Base-by-base conservation (phyloP, 2,329 filamentous ascomycete genomes). In the Paecilomyces dactylethromorphus region DNA sequence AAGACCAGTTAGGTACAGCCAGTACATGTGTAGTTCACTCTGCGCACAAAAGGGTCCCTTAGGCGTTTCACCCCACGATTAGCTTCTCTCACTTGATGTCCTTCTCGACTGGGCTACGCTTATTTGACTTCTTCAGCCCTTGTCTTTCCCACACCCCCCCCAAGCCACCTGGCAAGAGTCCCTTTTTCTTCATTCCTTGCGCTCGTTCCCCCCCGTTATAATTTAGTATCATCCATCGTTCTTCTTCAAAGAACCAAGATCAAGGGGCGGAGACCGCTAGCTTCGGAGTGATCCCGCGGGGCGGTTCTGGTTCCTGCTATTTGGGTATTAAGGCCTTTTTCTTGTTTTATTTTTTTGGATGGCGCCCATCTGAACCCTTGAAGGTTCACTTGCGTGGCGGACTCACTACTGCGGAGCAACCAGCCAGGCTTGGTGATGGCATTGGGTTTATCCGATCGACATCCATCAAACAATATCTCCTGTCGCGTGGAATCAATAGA, bases 1-100 rank as follows among this genome's bases (percentile, higher is more conserved):
- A 45, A 45, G 39, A 18, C 39, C 5, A 45, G 39, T 45, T 45
- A 45, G 39, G 39, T 18, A 18, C 39, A 18, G 18, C 18, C 39
- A 45, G 15, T 45, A 21, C 39, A 45, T 45, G 31, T 57, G 57
- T 59, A 56, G 59, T 52, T 57, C 58, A 54, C 18, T 53, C 56
- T 50, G 45, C 57, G 49, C 59, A 55, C 29, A 29, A 60, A 31
- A 49, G 66, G 61, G 60, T n/a, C 18, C 63, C 57, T 65, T 68
- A 64, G 65, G 61, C 65, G 68, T 72, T 71, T 72, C 70, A 72
- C 69, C 70, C 70, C 70, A 68, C 69, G 67, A 70, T 71, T 71
- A 54, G 53, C 53, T 33, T 35, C 26, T 29, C 53, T 35, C 53
- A 54, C 32, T 54, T 35, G 53, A 54, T 54, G 53, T 54, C 53